A percentile compares a stretch with the other conserved stretches of the same genome.
Evolutionary conservation across 169 alveolate genomes (phyloP).

Genomic region (Eimeria praecox): DNA sequence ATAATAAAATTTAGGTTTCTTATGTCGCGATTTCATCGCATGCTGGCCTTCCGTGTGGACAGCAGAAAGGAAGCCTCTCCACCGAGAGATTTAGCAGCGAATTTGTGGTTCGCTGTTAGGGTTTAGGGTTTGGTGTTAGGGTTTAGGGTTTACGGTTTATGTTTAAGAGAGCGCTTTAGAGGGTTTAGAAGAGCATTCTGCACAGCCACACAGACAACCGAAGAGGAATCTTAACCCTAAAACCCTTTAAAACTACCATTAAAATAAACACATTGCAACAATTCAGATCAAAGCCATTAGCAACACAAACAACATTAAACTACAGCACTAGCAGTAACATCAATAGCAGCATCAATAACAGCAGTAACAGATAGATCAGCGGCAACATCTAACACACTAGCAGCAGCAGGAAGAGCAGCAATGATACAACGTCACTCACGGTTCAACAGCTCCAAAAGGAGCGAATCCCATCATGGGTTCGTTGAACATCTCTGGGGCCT

Average conservation of each 20-base stretch:
- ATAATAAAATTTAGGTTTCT: too few species aligned
- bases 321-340: not conserved
- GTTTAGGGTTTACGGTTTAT: not conserved
- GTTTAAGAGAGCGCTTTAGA: not conserved
- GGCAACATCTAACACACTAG: not conserved
- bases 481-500: not conserved
- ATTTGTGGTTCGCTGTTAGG: not conserved
- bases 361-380: not conserved
- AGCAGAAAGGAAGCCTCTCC: not conserved
- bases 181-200: constrained; percentile 9
- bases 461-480: not conserved
- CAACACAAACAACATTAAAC: not conserved
- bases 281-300: not conserved
- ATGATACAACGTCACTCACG: not conserved
- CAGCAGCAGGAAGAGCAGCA: not conserved
- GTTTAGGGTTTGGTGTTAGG: not conserved
- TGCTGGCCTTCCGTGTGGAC: not conserved
- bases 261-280: not conserved
- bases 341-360: not conserved
- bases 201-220: not conserved
- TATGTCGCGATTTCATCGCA: too few species aligned
- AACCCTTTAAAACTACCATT: not conserved
- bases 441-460: not conserved
- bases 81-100: not conserved
- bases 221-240: not conserved